These are phyloP conservation scores for Tripidium arundinaceum DNA, from an alignment of 202 grass and related monocot genomes.

Conservation along the genomic window DNA sequence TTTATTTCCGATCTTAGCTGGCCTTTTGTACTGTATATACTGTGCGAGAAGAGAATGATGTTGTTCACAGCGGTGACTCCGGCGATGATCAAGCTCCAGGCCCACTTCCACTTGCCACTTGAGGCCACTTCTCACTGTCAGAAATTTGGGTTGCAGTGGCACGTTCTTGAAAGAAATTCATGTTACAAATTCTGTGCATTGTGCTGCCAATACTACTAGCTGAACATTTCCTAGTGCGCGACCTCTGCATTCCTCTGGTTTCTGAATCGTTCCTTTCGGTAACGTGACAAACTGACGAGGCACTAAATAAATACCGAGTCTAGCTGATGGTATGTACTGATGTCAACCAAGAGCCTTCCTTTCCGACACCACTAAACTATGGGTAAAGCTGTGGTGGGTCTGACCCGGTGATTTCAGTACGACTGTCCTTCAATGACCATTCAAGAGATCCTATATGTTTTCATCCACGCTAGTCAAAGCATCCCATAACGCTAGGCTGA, in stretches of 20 bases:
- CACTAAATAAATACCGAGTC: too few species aligned
- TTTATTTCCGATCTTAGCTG: background rate
- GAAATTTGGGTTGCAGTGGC: background rate
- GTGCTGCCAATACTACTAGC: background rate
- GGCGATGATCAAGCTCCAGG: background rate
- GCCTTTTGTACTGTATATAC: background rate
- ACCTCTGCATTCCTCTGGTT: background rate
- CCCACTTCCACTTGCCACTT: too few species aligned
- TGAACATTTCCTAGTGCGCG: background rate
- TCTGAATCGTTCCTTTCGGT: background rate
- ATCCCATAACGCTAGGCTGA: background rate
- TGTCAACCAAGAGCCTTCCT: too few species aligned
- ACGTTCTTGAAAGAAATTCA: background rate
- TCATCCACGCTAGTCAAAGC: background rate
- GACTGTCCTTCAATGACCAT: background rate
- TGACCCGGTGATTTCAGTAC: too few species aligned
- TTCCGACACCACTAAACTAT: too few species aligned
- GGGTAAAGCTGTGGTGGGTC: too few species aligned
- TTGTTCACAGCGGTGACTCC: background rate
- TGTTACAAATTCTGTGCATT: background rate
- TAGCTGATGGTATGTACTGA: too few species aligned
- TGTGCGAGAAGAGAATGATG: background rate
- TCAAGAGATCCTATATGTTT: constrained; percentile 18
- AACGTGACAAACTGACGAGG: background rate
- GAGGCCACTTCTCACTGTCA: background rate